Evolutionary conservation across 2,329 filamentous ascomycete species (phyloP), one percentile per base, ranked within the genome.

Genomic region (Colletotrichum truncatum): DNA sequence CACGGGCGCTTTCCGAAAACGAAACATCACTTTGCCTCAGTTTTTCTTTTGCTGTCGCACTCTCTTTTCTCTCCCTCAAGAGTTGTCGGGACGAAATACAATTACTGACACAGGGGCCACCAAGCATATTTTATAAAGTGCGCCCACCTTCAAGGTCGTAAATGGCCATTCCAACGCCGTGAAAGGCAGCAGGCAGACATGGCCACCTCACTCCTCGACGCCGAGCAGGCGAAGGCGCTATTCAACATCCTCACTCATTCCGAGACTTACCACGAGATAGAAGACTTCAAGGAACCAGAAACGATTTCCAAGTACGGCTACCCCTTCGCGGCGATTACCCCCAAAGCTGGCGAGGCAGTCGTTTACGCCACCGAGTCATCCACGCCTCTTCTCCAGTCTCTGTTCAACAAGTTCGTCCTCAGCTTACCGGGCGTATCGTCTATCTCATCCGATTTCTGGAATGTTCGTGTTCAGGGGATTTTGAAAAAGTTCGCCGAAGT

Each of bases 241-340:
- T 83, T 89, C 68, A 84, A 89, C 71, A 87, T 89, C 54, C 81
- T 89, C 58, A 85, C 85, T 30, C 87, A 89, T 70, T 73, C 85
- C 67, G 82, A 89, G 74, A 87, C 85, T 1, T 90, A 89, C 70
- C 76, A 84, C 11, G 92, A 96, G 76, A 91, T 93, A 66, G 85
- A 91, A 73, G 85, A 84, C 66, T 93, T 94, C 82, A 92, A 90
- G 71, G 77, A 84, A 36, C 86, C 91, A 0, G 79, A 82, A 2
- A 86, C 89, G 26, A 90, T 94, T 64, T 81, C 85, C 64, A 76
- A 82, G 21, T 94, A 93, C 79, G 92, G 92, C 12, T 88, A 86
- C 67, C 92, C 92, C 0, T 94, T 94, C 75, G 78, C 74, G 9
- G 52, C 58, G n/a, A 36, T 25, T 16, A 51, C 3, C 18, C 10